Evolutionary conservation across 2,329 filamentous ascomycete genomes (phyloP).

Genomic region (Apiospora sp.): DNA sequence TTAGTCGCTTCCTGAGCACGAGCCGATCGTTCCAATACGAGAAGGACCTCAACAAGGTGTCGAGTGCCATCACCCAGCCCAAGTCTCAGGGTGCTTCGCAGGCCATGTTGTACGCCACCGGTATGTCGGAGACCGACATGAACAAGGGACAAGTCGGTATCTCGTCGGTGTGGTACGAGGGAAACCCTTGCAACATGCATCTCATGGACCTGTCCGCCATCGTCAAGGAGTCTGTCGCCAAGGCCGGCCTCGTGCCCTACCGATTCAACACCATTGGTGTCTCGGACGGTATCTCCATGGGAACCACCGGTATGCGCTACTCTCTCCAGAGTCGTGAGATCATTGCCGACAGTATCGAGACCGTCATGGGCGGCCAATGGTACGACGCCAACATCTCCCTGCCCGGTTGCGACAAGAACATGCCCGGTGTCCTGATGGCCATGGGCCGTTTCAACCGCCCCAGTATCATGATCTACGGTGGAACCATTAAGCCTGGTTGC

Average conservation of each 20-base stretch:
- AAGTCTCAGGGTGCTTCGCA: conserved; percentile 98
- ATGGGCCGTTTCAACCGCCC: conserved; percentile 96
- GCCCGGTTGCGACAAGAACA: conserved; percentile 96
- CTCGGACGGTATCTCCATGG: conserved; percentile 98
- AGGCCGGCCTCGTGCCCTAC: conserved; percentile 86
- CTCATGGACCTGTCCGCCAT: conserved; percentile 86
- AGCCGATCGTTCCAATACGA: conserved; percentile 55
- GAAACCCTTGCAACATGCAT: conserved; percentile 99
- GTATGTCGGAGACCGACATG: conserved; percentile 85
- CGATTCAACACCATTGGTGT: conserved; percentile 99
- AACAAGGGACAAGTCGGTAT: conserved; percentile 98
- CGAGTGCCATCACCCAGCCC: conserved; percentile 87
- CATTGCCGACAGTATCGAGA: conserved; percentile 96
- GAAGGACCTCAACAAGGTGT: conserved; percentile 81
- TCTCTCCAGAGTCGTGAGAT: conserved; percentile 93
- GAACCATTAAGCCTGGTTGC: conserved; percentile 91
- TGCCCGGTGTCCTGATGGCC: conserved; percentile 92
- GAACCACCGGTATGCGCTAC: conserved; percentile 95
- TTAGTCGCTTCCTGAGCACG: conserved; percentile 59
- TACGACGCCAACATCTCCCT: conserved; percentile 95
- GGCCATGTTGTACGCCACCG: conserved; percentile 98
- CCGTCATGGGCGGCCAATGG: conserved; percentile 88
- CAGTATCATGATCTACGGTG: conserved; percentile 97
- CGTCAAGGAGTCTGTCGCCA: conserved; percentile 67
- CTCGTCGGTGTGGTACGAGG: conserved; percentile 96